Percentiles rank a stretch among this genome's conserved stretches.
Conservation (phyloP, 2,329 filamentous ascomycete species). For the Westerdykella aurantiaca region DNA sequence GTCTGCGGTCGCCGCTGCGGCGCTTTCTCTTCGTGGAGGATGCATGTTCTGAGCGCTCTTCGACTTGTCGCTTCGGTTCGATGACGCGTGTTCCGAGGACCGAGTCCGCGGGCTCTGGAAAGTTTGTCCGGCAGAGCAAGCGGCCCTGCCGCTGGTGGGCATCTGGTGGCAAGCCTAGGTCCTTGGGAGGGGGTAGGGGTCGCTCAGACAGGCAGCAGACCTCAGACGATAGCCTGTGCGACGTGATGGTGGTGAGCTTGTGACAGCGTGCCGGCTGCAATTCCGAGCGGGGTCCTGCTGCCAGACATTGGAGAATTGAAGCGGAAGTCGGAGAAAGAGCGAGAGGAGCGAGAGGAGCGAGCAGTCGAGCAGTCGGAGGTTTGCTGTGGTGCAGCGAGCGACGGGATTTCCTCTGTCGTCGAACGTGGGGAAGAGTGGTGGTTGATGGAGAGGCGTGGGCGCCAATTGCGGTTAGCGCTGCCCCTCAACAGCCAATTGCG, state of each 20-base stretch:
- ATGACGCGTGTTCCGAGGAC: constrained; percentile 6
- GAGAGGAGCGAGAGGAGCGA: not conserved
- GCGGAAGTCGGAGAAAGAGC: not conserved
- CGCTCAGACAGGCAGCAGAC: constrained; percentile 4
- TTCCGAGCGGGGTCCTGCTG: constrained; percentile 18
- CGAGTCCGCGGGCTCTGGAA: constrained; percentile 4
- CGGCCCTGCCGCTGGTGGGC: constrained; percentile 8
- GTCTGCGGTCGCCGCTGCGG: constrained; percentile 10
- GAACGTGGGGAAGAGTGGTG: too few relatives aligned
- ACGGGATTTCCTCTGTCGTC: too few relatives aligned
- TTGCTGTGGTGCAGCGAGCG: too few relatives aligned
- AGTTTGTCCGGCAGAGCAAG: constrained; percentile 6
- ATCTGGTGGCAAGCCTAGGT: constrained; percentile 3
- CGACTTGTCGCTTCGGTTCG: constrained; percentile 20
- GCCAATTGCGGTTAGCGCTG: too few relatives aligned
- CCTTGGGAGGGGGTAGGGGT: not conserved
- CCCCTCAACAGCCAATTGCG: too few relatives aligned
- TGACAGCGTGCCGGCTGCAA: constrained; percentile 17
- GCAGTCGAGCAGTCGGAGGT: too few relatives aligned
- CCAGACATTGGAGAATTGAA: constrained; percentile 15
- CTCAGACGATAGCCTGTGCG: constrained; percentile 12
- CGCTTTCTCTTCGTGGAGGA: constrained; percentile 14
- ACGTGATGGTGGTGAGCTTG: constrained; percentile 13
- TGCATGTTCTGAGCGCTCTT: constrained; percentile 24
- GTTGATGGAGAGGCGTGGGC: too few relatives aligned